Base-by-base conservation (phyloP, 805 yeast genomes). In the Debaryomyces prosopidis region DNA sequence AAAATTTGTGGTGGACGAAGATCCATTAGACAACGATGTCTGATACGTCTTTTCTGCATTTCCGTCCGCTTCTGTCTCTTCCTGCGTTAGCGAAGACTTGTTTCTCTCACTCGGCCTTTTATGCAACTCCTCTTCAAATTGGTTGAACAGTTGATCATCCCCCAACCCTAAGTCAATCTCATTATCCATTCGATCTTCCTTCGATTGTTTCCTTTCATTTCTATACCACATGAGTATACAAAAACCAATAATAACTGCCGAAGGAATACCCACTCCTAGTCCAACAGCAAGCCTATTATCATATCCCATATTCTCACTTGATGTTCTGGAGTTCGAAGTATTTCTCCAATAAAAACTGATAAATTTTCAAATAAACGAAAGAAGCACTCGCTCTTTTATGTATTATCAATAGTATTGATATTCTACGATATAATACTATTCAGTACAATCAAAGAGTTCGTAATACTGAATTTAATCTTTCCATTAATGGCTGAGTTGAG, bases 261-360 rank as follows among this genome's bases (percentile, higher is more conserved):
- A 55, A 3, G 76, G 76, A 16, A 71, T 53, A 5, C 76, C 76
- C 16, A 72, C 68, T 15, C 73, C 71, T 33, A 72, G 56, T 2
- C 76, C 76, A 12, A 71, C 75, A 5, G 76, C 66, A 44, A 70
- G 55, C 9, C 62, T 56, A 36, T 52, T 53, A 23, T 44, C 45
- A 37, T 49, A 46, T 9, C 39, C 53, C 62, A 57, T 57, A n/a
- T 14, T 31, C 26, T 23, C 26, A 23, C 26, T 23, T 23, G 26
- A 23, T 7, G 26, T 23, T 23, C 26, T 7, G 26, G 26, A 23
- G 26, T 23, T 23, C 26, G 26, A 10, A 7, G 26, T 23, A 23
- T 23, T 10, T 14, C 33, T 30, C 33, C 33, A 14, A 14, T 30
- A 30, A 9, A 30, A 23, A 12, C 33, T n/a, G 11, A 14, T 30